A percentile compares a stretch with the other conserved stretches of the same genome.
These are phyloP conservation scores for Schrenkiella parvula DNA, from an alignment of 345 rosid genomes.

Conservation along the genomic window DNA sequence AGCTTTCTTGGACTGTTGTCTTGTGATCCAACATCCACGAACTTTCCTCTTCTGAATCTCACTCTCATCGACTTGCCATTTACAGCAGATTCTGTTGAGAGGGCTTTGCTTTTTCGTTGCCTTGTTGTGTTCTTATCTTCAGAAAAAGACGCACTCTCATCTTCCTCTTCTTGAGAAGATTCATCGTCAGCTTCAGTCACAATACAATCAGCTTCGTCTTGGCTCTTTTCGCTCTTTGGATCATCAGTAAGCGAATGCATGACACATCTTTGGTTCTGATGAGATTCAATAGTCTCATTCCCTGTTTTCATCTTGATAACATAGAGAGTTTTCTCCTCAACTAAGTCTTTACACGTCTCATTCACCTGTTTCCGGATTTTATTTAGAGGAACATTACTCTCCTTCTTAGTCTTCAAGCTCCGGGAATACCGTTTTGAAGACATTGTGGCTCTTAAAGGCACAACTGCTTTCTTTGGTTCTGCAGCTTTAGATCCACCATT, in stretches of 20 bases:
- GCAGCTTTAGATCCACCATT: conserved; percentile 13
- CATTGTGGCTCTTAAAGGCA: conserved; percentile 33
- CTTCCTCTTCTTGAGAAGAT: conserved; percentile 38
- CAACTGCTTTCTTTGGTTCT: conserved; percentile 29
- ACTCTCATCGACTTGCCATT: conserved; percentile 42
- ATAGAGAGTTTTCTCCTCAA: conserved; percentile 62
- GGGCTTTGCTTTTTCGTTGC: conserved; percentile 26
- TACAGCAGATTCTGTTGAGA: conserved; percentile 21
- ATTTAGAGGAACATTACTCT: conserved; percentile 20
- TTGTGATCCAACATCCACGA: conserved; percentile 48
- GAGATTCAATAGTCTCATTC: conserved; percentile 41
- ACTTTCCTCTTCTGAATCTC: conserved; percentile 59
- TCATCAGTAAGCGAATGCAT: conserved; percentile 32
- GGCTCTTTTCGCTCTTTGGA: conserved; percentile 27
- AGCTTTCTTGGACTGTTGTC: conserved; percentile 55
- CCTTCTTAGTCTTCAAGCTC: conserved; percentile 37
- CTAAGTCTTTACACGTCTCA: conserved; percentile 29
- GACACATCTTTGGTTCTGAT: conserved; percentile 40
- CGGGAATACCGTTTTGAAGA: conserved; percentile 26
- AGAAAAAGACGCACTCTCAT: conserved; percentile 23
- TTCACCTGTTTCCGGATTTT: conserved; percentile 14
- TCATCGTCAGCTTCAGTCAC: conserved; percentile 42
- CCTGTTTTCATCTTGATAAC: conserved; percentile 57
- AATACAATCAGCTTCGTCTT: conserved; percentile 39
- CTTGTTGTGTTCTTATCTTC: conserved; percentile 25